Evolutionary conservation across 352 stramenopile genomes (phyloP).

Genomic region (Phytophthora pini): DNA sequence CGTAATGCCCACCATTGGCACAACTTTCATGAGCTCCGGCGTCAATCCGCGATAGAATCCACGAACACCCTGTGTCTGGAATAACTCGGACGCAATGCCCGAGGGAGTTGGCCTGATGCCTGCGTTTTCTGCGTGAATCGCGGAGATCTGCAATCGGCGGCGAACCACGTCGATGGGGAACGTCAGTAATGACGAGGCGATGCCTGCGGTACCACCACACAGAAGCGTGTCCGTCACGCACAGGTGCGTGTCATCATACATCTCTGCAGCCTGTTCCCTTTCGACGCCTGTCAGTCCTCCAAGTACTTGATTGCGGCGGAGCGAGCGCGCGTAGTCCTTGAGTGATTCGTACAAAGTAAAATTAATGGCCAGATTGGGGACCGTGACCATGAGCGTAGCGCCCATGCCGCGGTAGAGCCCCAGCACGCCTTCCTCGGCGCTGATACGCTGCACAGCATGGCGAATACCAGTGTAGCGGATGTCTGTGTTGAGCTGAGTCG

Average conservation of each 20-base stretch:
- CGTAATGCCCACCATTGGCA: conserved; percentile 97
- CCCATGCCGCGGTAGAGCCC: conserved; percentile 95
- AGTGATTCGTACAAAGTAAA: conserved; percentile 96
- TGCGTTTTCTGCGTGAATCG: conserved; percentile 73
- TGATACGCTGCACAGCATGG: conserved; percentile 94
- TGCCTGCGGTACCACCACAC: conserved; percentile 91
- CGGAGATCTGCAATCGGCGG: conserved; percentile 95
- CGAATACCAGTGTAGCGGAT: conserved; percentile 92
- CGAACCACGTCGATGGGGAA: conserved; percentile 97
- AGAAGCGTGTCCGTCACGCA: conserved; percentile 88
- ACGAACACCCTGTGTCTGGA: conserved; percentile 67
- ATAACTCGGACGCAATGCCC: conserved; percentile 81
- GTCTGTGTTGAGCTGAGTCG: conserved; percentile 92
- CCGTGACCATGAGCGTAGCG: conserved; percentile 94
- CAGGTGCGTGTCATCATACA: conserved; percentile 40
- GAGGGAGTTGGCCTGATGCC: conserved; percentile 74
- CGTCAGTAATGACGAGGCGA: conserved; percentile 92
- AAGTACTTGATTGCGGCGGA: conserved; percentile 59
- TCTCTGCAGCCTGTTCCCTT: conserved; percentile 31
- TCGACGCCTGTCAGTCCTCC: conserved; percentile 37
- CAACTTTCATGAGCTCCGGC: conserved; percentile 96
- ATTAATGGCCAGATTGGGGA: conserved; percentile 97
- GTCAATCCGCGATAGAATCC: conserved; percentile 92
- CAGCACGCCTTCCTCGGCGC: conserved; percentile 81
- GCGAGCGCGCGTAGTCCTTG: conserved; percentile 89